Evolutionary conservation across 768 basidiomycete genomes (phyloP).

Genomic region (Tremella fuciformis): DNA sequence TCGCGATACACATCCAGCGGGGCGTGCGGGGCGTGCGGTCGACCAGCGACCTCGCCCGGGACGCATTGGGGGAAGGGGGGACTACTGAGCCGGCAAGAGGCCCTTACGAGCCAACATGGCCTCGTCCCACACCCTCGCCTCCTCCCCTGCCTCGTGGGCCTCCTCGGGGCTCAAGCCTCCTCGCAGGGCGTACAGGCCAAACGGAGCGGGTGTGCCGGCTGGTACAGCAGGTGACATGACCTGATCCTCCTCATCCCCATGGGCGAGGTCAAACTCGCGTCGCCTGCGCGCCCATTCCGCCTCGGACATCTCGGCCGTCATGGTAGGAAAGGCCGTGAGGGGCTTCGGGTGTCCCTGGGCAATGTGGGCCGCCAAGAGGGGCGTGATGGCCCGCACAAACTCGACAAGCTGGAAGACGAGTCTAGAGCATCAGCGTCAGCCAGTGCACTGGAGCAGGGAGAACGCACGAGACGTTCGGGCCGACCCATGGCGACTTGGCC

Average conservation of each 20-base stretch:
- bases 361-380: conserved; percentile 27
- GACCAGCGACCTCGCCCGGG: too few species aligned
- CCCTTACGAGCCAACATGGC: conserved; percentile 33
- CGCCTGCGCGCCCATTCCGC: conserved; percentile 43
- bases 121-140: conserved; percentile 33
- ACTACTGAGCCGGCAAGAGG: too few species aligned
- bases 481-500: conserved; percentile 37
- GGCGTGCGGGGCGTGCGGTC: too few species aligned
- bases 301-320: conserved; percentile 23
- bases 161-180: background rate
- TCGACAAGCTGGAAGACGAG: conserved; percentile 51
- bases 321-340: conserved; percentile 29
- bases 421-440: conserved; percentile 17
- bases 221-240: background rate
- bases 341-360: background rate
- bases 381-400: conserved; percentile 41
- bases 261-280: conserved; percentile 28
- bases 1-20: background rate
- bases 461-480: conserved; percentile 51
- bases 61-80: too few species aligned
- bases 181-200: background rate
- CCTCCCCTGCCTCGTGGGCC: conserved; percentile 29
- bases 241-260: conserved; percentile 12
- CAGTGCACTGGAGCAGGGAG: background rate
- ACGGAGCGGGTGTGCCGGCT: background rate